Conservation (phyloP, 805 yeast genomes). For the Cyberlindnera mycetangii region DNA sequence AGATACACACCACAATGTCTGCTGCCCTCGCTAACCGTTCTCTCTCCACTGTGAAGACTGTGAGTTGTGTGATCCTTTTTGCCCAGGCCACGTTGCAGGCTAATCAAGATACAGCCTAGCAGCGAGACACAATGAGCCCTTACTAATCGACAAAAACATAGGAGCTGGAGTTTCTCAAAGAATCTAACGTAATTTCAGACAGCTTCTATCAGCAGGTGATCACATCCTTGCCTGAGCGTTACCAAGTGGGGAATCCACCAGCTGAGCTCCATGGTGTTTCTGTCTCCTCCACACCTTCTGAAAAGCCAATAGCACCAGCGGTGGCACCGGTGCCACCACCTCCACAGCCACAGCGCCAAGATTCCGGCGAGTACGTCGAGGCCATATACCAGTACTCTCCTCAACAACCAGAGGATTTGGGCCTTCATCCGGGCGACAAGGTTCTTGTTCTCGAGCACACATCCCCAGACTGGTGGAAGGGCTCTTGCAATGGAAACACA, state of each 20-base stretch:
- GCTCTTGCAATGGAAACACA: constrained; percentile 50
- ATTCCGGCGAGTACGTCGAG: constrained; percentile 43
- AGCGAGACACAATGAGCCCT: no score
- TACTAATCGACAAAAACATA: constrained; percentile 17
- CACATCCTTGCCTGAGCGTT: constrained; percentile 54
- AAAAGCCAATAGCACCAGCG: constrained; percentile 3
- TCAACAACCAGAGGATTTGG: constrained; percentile 73
- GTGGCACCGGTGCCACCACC: no score
- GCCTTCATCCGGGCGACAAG: constrained; percentile 61
- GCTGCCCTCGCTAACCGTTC: constrained; percentile 74
- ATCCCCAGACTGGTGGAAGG: constrained; percentile 91
- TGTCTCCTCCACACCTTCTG: constrained; percentile 13
- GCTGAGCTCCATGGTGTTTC: constrained; percentile 34
- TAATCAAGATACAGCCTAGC: no score
- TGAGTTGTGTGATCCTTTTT: constrained; percentile 11
- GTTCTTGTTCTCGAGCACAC: constrained; percentile 68
- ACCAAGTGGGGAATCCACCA: constrained; percentile 48
- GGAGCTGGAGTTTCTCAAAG: constrained; percentile 77
- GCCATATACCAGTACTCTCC: constrained; percentile 76
- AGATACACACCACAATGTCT: constrained; percentile 30
- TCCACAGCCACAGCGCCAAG: constrained; percentile 20
- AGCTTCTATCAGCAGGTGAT: constrained; percentile 50
- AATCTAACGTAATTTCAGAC: constrained; percentile 67
- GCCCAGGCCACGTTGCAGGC: no score
- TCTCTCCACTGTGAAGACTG: constrained; percentile 63